Evolutionary conservation across 2,329 filamentous ascomycete species (phyloP), one percentile per base, ranked within the genome.

Genomic region (Hypoxylon sp.): DNA sequence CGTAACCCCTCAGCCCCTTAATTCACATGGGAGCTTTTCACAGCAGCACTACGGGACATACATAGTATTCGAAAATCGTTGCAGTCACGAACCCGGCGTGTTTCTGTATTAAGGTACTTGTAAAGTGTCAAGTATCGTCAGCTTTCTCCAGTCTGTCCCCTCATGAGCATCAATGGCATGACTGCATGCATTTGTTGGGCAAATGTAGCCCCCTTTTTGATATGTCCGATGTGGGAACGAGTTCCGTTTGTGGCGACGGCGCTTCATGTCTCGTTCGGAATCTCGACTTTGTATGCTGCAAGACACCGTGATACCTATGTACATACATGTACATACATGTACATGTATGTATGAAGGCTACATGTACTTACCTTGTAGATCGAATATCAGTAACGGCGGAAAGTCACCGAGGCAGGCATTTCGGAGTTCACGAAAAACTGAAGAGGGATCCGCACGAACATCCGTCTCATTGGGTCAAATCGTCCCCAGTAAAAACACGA

Each of bases 401-500:
- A 55, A 29, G 48, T 48, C 50, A 55, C 44, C 48, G 29, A 54
- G 33, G 60, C 48, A 64, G 44, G 37, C 39, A 53, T n/a, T 47
- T 50, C 14, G 14, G 19, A 11, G 48, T 51, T 50, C 44, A 58
- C 24, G 37, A 59, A 56, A 55, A 44, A 52, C 53, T 63, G 44
- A 44, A 69, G 63, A 44, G 53, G 35, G 63, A 57, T 57, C 67
- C 52, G 51, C 50, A 48, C 19, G 47, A 46, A 64, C 56, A 51
- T 14, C 50, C 39, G 55, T 57, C 59, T 51, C 24, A 61, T 64
- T 54, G 44, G 57, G 39, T 54, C 56, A n/a, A 63, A 60, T 63
- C 63, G 47, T 13, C 50, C 17, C 50, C 54, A 70, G 58, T 63
- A 59, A 54, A 39, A n/a, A 42, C 61, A 63, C 64, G 68, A 68